phyloP scores from a whole-genome alignment of 2,329 filamentous ascomycete species.

The Talaromyces sp. region DNA sequence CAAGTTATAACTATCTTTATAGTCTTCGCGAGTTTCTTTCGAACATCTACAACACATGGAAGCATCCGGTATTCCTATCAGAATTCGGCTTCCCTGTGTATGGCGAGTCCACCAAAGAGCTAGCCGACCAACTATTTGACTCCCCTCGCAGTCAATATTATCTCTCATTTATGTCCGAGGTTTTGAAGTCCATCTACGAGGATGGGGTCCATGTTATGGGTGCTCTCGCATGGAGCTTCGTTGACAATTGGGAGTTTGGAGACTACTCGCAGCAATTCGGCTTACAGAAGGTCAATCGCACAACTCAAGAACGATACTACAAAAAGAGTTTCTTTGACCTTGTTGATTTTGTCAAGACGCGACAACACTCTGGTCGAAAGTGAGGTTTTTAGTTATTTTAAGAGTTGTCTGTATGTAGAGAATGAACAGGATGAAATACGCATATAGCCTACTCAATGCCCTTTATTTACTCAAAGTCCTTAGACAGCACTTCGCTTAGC shows the following conservation, averaged over 20 bases:
- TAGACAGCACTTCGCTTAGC: too few relatives aligned
- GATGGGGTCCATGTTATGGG: constrained; percentile 60
- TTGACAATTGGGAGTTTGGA: constrained; percentile 62
- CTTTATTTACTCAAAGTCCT: too few relatives aligned
- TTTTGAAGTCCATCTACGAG: constrained; percentile 58
- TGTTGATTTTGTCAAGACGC: constrained; percentile 53
- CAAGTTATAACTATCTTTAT: not conserved
- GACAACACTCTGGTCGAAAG: constrained; percentile 4
- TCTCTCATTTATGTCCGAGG: constrained; percentile 56
- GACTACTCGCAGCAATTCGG: constrained; percentile 56
- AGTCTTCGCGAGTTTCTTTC: constrained; percentile 52
- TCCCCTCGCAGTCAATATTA: constrained; percentile 59
- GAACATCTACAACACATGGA: constrained; percentile 64
- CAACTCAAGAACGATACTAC: constrained; percentile 54
- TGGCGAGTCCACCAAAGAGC: constrained; percentile 47
- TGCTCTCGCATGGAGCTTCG: constrained; percentile 57
- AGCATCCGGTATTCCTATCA: constrained; percentile 48
- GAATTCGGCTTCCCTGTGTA: constrained; percentile 64
- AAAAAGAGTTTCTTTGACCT: constrained; percentile 64
- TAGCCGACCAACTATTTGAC: constrained; percentile 58
- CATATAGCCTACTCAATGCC: too few relatives aligned
- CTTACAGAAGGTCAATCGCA: constrained; percentile 59
- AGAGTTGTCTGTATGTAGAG: too few relatives aligned
- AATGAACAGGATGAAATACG: too few relatives aligned
- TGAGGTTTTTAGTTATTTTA: not conserved